phyloP scores from a whole-genome alignment of 257 asterid species.

The Nicotiana paniculata region DNA sequence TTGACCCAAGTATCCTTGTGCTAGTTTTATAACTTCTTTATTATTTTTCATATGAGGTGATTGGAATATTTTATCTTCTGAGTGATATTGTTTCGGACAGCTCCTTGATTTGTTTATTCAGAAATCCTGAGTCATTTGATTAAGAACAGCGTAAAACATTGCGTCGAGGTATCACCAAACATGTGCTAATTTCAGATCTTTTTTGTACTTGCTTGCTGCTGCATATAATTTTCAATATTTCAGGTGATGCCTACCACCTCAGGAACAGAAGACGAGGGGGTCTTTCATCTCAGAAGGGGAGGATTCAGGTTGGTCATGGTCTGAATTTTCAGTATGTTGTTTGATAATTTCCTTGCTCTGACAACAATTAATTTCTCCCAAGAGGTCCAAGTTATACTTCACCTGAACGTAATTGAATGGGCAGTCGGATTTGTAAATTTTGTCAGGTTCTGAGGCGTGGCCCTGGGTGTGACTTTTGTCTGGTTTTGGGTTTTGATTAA shows the following conservation, averaged over 20 bases:
- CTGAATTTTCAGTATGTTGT: slow-evolving; percentile 1
- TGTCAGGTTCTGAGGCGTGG: too few species aligned
- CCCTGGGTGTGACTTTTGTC: too few species aligned
- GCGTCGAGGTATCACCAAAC: slow-evolving; percentile 62
- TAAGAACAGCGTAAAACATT: slow-evolving; percentile 44
- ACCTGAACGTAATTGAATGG: not conserved
- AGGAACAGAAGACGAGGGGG: slow-evolving; percentile 34
- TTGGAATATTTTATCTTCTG: not conserved
- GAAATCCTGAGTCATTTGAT: slow-evolving; percentile 70
- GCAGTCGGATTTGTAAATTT: too few species aligned
- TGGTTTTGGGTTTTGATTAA: too few species aligned
- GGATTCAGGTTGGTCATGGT: slow-evolving; percentile 50
- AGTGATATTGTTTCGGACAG: slow-evolving; percentile 2
- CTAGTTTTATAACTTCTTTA: slow-evolving; percentile 9
- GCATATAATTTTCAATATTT: slow-evolving; percentile 20
- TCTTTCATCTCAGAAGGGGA: slow-evolving; percentile 32
- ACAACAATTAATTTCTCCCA: not conserved
- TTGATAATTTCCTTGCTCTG: not conserved
- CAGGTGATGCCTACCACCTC: slow-evolving; percentile 70
- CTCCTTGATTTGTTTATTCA: slow-evolving; percentile 49
- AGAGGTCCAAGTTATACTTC: not conserved
- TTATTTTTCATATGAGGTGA: not conserved
- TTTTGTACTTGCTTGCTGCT: slow-evolving; percentile 9
- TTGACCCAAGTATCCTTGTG: slow-evolving; percentile 82
- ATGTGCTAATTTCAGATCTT: slow-evolving; percentile 2